These are phyloP conservation scores for Selaginella moellendorffii DNA, from an alignment of 75 land plant species.

Conservation along the genomic window DNA sequence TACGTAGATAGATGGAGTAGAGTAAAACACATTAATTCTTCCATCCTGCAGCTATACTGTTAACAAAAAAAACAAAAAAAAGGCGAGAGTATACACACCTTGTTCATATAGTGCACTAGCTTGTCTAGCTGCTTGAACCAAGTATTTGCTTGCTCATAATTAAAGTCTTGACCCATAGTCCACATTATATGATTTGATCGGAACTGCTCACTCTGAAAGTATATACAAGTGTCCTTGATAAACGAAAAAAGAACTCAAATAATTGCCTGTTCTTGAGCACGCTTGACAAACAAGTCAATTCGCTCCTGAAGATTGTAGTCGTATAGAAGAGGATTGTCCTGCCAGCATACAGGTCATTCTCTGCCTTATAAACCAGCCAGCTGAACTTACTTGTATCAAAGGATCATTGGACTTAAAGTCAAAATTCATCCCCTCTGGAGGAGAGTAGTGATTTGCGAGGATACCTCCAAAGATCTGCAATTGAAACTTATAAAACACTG, in stretches of 20 bases:
- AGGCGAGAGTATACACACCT: no score
- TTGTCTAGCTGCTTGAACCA: constrained; percentile 92
- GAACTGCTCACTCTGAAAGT: constrained; percentile 58
- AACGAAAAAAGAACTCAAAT: background rate
- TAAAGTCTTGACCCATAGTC: constrained; percentile 95
- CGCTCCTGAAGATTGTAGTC: constrained; percentile 25
- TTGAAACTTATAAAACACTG: background rate
- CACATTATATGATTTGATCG: constrained; percentile 84
- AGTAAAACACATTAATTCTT: constrained; percentile 79
- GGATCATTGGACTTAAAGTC: constrained; percentile 48
- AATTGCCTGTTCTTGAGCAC: constrained; percentile 23
- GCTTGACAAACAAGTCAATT: constrained; percentile 26
- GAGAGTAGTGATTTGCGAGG: constrained; percentile 65
- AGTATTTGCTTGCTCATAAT: constrained; percentile 77
- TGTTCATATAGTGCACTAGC: constrained; percentile 76
- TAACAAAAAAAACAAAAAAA: no score
- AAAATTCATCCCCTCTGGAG: constrained; percentile 63
- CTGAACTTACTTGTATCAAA: constrained; percentile 67
- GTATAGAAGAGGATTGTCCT: constrained; percentile 26
- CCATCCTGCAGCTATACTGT: constrained; percentile 86
- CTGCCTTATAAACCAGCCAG: background rate
- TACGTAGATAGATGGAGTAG: constrained; percentile 87
- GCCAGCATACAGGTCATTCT: background rate
- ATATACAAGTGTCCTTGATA: no score
- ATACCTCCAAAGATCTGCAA: constrained; percentile 66